Evolutionary conservation across 106 monocot genomes (phyloP).

Genomic region (Dactylorhiza incarnata): DNA sequence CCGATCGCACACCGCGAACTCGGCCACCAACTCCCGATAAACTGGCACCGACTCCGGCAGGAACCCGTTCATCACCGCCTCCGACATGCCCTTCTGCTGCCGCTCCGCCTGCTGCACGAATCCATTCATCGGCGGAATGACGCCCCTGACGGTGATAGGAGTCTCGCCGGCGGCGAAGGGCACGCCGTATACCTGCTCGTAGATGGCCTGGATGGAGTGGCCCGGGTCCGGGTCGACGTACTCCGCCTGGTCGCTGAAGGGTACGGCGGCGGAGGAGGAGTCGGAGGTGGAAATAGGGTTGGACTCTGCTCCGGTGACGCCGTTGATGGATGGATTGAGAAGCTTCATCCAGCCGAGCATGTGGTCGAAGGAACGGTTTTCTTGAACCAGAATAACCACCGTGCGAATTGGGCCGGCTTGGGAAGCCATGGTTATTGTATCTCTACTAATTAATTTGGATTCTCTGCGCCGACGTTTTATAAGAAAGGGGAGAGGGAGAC

Average conservation of each 20-base stretch:
- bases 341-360: constrained; percentile 94
- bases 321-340: constrained; percentile 62
- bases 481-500: too few species aligned
- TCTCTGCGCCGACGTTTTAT: too few species aligned
- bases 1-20: constrained; percentile 81
- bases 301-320: constrained; percentile 55
- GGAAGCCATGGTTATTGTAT: neutral
- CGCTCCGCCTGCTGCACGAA: constrained; percentile 81
- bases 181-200: constrained; percentile 75
- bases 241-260: constrained; percentile 43
- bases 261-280: constrained; percentile 32
- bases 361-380: constrained; percentile 97
- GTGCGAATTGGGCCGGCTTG: constrained; percentile 41
- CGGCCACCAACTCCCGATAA: constrained; percentile 60
- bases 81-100: constrained; percentile 50
- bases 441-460: too few species aligned
- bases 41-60: constrained; percentile 66
- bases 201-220: constrained; percentile 94
- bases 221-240: constrained; percentile 95
- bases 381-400: constrained; percentile 74
- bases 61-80: constrained; percentile 81
- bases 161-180: constrained; percentile 33
- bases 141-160: constrained; percentile 39
- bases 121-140: constrained; percentile 59
- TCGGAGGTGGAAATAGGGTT: constrained; percentile 65